These are phyloP conservation scores for Ogataea trehalophila DNA, from an alignment of 805 yeast genomes.

Conservation along the genomic window DNA sequence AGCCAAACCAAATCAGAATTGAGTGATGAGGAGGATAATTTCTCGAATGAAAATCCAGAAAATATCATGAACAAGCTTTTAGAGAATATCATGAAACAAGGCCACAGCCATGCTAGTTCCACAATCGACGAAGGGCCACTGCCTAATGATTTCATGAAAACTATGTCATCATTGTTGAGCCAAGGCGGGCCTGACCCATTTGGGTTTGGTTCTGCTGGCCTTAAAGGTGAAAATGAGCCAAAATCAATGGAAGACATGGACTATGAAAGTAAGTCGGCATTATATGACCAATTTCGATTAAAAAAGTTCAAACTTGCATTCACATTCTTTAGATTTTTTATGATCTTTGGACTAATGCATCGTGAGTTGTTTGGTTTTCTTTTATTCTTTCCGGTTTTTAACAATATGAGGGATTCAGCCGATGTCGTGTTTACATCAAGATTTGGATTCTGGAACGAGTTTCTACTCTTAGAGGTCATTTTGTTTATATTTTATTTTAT, in stretches of 20 bases:
- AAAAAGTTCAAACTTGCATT: constrained; percentile 12
- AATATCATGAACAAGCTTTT: constrained; percentile 15
- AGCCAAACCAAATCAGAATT: constrained; percentile 6
- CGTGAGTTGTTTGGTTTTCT: constrained; percentile 4
- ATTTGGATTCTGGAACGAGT: constrained; percentile 18
- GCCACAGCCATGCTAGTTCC: constrained; percentile 9
- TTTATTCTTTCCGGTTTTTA: constrained; percentile 9
- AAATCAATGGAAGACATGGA: constrained; percentile 10
- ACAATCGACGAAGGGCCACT: constrained; percentile 1
- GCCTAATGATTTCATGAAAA: constrained; percentile 29
- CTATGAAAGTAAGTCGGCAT: constrained; percentile 10
- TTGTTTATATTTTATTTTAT: constrained; percentile 13
- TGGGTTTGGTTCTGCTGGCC: not conserved
- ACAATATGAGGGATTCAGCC: constrained; percentile 4
- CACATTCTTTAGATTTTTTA: constrained; percentile 14
- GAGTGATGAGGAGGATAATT: constrained; percentile 3
- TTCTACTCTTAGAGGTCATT: constrained; percentile 19
- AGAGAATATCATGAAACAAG: constrained; percentile 14
- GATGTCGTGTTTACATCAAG: too few relatives aligned
- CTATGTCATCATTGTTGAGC: constrained; percentile 23
- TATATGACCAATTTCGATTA: constrained; percentile 9
- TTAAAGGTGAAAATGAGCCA: not conserved
- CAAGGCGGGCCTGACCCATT: constrained; percentile 5
- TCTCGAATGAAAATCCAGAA: constrained; percentile 5
- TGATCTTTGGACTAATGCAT: constrained; percentile 9